These are phyloP conservation scores for Saccharomycopsis fodiens DNA, from an alignment of 805 yeast species.

Conservation along the genomic window DNA sequence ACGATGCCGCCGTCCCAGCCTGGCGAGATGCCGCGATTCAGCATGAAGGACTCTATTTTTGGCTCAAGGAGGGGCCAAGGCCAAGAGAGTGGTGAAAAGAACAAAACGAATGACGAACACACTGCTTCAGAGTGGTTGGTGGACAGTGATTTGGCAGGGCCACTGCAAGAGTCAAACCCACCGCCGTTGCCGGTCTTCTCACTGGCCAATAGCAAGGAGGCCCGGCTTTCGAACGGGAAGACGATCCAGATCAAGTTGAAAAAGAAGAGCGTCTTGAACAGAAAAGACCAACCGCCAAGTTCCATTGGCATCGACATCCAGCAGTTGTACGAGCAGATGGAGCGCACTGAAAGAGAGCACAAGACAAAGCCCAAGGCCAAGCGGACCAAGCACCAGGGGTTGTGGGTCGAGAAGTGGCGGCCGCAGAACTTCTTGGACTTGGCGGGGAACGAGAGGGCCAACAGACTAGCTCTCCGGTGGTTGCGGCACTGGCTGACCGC, in stretches of 20 bases:
- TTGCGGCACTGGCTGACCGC: conserved; percentile 57
- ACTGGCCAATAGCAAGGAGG: background rate
- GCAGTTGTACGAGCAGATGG: conserved; percentile 29
- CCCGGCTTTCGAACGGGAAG: background rate
- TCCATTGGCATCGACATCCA: conserved; percentile 31
- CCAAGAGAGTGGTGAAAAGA: no score
- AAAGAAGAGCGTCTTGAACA: conserved; percentile 20
- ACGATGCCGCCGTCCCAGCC: no score
- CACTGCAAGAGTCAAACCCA: no score
- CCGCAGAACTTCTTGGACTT: conserved; percentile 58
- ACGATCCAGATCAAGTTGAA: conserved; percentile 6
- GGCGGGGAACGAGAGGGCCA: conserved; percentile 60
- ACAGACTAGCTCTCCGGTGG: conserved; percentile 56
- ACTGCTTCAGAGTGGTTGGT: no score
- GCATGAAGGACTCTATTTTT: no score
- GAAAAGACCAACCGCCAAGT: background rate
- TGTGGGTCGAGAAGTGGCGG: conserved; percentile 63
- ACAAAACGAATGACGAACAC: no score
- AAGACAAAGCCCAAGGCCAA: background rate
- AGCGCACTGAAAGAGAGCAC: conserved; percentile 19
- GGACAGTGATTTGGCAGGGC: no score
- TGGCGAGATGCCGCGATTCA: no score
- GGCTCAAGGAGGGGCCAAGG: no score
- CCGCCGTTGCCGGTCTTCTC: no score
- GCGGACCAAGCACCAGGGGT: conserved; percentile 4